phyloP scores from a whole-genome alignment of 2,329 filamentous ascomycete genomes.

The Coniella lustricola region DNA sequence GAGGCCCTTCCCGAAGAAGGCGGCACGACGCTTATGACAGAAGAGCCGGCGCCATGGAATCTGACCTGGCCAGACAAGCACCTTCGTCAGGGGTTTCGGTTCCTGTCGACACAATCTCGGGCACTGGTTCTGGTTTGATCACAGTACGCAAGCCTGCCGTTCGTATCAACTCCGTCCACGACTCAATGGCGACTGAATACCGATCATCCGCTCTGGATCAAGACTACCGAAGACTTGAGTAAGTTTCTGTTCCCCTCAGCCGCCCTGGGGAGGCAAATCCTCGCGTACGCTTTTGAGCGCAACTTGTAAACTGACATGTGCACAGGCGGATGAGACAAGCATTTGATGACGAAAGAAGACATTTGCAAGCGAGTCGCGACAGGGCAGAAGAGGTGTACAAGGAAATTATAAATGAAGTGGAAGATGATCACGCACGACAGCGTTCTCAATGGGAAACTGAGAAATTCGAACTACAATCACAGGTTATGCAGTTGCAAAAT shows the following conservation, averaged over 20 bases:
- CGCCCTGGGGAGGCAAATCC: not conserved
- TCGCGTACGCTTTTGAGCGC: not conserved
- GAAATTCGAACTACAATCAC: conserved; percentile 26
- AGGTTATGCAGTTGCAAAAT: conserved; percentile 17
- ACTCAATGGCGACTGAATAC: conserved; percentile 1
- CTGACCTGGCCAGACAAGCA: conserved; percentile 1
- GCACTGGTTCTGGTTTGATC: conserved; percentile 12
- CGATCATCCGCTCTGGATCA: conserved; percentile 5
- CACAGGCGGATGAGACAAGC: conserved; percentile 34
- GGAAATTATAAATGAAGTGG: conserved; percentile 14
- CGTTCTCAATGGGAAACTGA: conserved; percentile 25
- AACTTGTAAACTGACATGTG: not conserved
- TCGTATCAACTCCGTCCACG: conserved; percentile 3
- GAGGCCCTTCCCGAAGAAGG: conserved; percentile 8
- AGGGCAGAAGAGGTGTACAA: conserved; percentile 47
- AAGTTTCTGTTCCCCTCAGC: not conserved
- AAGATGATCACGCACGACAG: conserved; percentile 8
- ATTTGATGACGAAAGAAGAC: conserved; percentile 47
- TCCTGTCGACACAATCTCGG: conserved; percentile 14
- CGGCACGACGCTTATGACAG: conserved; percentile 3
- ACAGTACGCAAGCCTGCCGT: conserved; percentile 13
- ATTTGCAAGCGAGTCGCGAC: conserved; percentile 46
- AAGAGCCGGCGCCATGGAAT: conserved; percentile 9
- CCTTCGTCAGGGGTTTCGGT: conserved; percentile 4
- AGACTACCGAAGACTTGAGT: conserved; percentile 12